These are phyloP conservation scores for Botrytis paeoniae DNA, from an alignment of 2,329 filamentous ascomycete species.

Conservation along the genomic window DNA sequence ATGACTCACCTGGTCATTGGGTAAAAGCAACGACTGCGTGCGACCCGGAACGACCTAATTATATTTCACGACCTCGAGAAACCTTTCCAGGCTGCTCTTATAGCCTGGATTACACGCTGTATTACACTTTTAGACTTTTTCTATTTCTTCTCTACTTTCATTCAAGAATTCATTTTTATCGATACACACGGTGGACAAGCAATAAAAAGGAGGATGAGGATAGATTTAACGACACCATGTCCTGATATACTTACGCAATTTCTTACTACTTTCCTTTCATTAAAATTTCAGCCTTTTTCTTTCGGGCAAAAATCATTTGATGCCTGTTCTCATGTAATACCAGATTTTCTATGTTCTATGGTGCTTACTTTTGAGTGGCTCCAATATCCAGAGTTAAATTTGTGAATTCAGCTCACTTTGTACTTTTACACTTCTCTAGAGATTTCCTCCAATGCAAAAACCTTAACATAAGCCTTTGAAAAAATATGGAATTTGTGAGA, in stretches of 20 bases:
- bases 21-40: neutral
- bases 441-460: constrained; percentile 7
- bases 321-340: constrained; percentile 15
- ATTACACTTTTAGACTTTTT: neutral
- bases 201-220: constrained; percentile 8
- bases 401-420: constrained; percentile 8
- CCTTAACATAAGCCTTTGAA: neutral
- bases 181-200: constrained; percentile 1
- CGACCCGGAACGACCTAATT: constrained; percentile 8
- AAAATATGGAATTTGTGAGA: neutral
- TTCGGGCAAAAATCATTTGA: neutral
- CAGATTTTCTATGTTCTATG: neutral
- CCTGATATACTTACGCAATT: neutral
- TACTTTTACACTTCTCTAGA: constrained; percentile 12
- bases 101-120: neutral
- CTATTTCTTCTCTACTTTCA: neutral
- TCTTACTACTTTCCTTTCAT: neutral
- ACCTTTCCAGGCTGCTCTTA: neutral
- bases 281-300: neutral
- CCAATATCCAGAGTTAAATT: neutral
- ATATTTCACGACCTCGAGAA: neutral
- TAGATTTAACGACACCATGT: constrained; percentile 9
- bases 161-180: neutral
- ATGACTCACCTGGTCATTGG: neutral
- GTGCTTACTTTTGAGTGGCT: constrained; percentile 12